Conservation (phyloP, 345 rosid genomes). For the Noccaea caerulescens region DNA sequence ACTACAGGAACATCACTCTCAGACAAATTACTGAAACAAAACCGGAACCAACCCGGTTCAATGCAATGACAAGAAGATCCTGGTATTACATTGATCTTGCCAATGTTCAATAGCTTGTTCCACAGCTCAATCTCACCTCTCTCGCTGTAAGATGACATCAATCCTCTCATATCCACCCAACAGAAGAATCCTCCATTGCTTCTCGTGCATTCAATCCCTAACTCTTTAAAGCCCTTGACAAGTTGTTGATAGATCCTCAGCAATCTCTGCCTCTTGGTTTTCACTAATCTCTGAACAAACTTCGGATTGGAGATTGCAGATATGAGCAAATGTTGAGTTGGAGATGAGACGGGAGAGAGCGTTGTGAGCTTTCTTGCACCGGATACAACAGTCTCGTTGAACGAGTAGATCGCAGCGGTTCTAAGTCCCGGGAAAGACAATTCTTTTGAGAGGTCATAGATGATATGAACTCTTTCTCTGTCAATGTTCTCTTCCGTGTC, state of each 20-base stretch:
- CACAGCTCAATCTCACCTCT: slow-evolving; percentile 94
- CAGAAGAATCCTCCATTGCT: slow-evolving; percentile 77
- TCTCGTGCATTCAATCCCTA: slow-evolving; percentile 66
- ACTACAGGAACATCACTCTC: slow-evolving; percentile 69
- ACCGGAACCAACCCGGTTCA: slow-evolving; percentile 91
- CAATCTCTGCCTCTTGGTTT: slow-evolving; percentile 59
- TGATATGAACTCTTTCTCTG: slow-evolving; percentile 72
- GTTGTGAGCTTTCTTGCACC: slow-evolving; percentile 69
- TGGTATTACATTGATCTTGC: slow-evolving; percentile 73
- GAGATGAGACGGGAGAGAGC: slow-evolving; percentile 76
- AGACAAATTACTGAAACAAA: slow-evolving; percentile 68
- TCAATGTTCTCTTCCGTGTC: slow-evolving; percentile 62
- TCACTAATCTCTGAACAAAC: slow-evolving; percentile 54
- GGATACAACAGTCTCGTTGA: slow-evolving; percentile 59
- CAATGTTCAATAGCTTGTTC: slow-evolving; percentile 76
- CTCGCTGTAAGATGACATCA: slow-evolving; percentile 71
- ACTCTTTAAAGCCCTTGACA: slow-evolving; percentile 60
- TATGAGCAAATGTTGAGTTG: slow-evolving; percentile 62
- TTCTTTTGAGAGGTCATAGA: slow-evolving; percentile 73
- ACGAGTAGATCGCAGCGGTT: slow-evolving; percentile 70
- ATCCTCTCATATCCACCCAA: slow-evolving; percentile 89
- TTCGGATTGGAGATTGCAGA: slow-evolving; percentile 63
- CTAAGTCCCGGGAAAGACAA: slow-evolving; percentile 72
- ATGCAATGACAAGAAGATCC: slow-evolving; percentile 94
- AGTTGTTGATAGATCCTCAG: slow-evolving; percentile 45